Percentiles rank a stretch among this genome's conserved stretches.
Conservation (phyloP, 805 yeast genomes). For the Wickerhamomyces silvicola region DNA sequence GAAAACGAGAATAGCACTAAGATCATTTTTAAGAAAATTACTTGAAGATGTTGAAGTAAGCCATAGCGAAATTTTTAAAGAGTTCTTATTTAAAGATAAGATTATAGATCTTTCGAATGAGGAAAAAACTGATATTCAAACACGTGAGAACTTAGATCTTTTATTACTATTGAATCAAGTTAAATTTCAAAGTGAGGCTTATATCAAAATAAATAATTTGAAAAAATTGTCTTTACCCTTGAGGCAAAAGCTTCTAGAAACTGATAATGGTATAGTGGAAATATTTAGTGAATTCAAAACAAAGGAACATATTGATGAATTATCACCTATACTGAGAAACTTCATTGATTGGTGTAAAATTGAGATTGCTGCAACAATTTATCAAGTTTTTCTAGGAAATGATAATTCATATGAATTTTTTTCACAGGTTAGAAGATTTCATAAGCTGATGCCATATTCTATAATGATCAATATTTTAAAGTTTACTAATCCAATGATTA, state of each 20-base stretch:
- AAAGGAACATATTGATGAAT: constrained; percentile 43
- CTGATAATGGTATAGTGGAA: constrained; percentile 48
- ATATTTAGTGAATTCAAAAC: constrained; percentile 63
- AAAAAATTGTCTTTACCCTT: constrained; percentile 54
- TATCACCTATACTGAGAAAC: constrained; percentile 61
- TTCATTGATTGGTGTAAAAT: constrained; percentile 79
- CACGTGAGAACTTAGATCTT: constrained; percentile 58
- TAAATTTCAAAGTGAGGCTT: constrained; percentile 66
- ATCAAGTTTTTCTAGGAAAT: constrained; percentile 71
- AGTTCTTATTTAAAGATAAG: constrained; percentile 42
- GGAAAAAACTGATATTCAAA: constrained; percentile 50
- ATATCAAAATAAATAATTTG: constrained; percentile 46
- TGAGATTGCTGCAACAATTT: constrained; percentile 78
- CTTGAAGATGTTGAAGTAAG: constrained; percentile 49
- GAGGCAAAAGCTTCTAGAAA: constrained; percentile 44
- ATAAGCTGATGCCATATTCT: constrained; percentile 72
- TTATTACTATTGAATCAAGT: constrained; percentile 54
- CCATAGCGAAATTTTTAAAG: constrained; percentile 41
- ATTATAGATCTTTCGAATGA: constrained; percentile 31
- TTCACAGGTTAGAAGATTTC: constrained; percentile 63
- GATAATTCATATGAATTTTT: constrained; percentile 77
- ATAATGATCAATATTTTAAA: constrained; percentile 70
- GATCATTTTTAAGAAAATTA: constrained; percentile 62
- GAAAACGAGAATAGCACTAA: constrained; percentile 64
- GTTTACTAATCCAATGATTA: constrained; percentile 81